Evolutionary conservation across 1,139 yeast species (phyloP), one percentile per base, ranked within the genome.

Genomic region (Saccharomyces hybrid): DNA sequence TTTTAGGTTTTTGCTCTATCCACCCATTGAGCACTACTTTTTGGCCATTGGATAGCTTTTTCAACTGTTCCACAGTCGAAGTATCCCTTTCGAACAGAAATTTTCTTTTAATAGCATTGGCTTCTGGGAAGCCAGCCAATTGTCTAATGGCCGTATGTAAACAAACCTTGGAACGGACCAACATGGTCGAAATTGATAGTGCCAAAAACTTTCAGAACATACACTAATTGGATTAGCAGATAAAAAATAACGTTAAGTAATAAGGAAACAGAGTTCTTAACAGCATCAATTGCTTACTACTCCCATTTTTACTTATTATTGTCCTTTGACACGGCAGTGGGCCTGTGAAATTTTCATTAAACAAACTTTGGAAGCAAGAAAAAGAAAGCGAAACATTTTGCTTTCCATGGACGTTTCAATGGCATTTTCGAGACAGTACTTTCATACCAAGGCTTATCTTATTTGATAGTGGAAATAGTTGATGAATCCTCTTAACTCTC

Each of bases 1-100:
- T 77, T 69, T 80, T 78, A 0, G 96, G 93, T 60, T 84, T 84
- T 42, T 80, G 76, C 63, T 88, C 82, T 26, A 91, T 78, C 87
- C 96, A 95, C 0, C 98, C 98, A 63, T 86, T 80, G 23, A 88
- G 63, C 1, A 75, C 71, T 8, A 79, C 71, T 51, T 50, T 31
- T 28, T 48, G 26, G 28, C 26, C 30, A 4, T 27, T 28, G n/a
- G 26, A 5, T 8, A 47, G 13, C 6, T 3, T 13, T 7, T 50
- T 32, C 13, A 52, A 14, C n/a, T 47, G 32, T 8, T 50, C 38
- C 3, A 51, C 42, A 5, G 52, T 42, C 30, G n/a, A 27, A 2
- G 56, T 48, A 25, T 28, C 23, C 11, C 42, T 48, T 16, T 23
- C 13, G 27, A 54, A 50, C 11, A 48, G 52, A 30, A 56, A 56